Base-by-base conservation (phyloP, 495 filamentous ascomycete genomes). In the Penicillium steckii region DNA sequence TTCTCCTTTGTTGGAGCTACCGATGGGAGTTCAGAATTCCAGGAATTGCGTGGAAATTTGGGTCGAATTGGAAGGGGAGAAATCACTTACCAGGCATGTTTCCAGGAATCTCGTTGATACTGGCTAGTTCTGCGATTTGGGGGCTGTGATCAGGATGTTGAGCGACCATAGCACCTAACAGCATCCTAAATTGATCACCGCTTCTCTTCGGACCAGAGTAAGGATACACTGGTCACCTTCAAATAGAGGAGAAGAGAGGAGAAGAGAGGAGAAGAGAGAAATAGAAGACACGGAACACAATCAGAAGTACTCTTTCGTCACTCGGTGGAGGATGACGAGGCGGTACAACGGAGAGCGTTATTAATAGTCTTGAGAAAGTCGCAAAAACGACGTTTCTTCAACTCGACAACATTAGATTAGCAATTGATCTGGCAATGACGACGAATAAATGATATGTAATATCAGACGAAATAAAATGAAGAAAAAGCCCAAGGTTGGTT, bases 41-140 rank as follows among this genome's bases (percentile, higher is more conserved):
- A 21, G 18, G 38, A 23, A 23, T 19, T 41, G 18, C 19, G 27
- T 46, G 49, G 18, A 27, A 15, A 8, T 24, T 21, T 30, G 46
- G 23, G 35, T 10, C 29, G 40, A 49, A 24, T 35, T 21, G 15
- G 12, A n/a, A 21, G 41, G 32, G n/a, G n/a, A n/a, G n/a, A n/a
- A n/a, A n/a, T n/a, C n/a, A n/a, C 73, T 72, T 66, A 77, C 74
- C 71, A 60, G 71, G 64, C 60, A 74, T 62, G 43, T 72, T 64
- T 48, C 57, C 70, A 33, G 72, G 71, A 23, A 73, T 55, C 62
- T 77, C 74, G 52, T 72, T 71, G 52, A 77, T 77, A 50, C 72
- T 76, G 40, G 72, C 67, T n/a, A 77, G 68, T 50, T 75, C 70
- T 40, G 67, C 66, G 53, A 68, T 53, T 57, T 72, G 65, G 48